These are phyloP conservation scores for Pleurotus tuber-regium DNA, from an alignment of 768 basidiomycete genomes.

Conservation along the genomic window DNA sequence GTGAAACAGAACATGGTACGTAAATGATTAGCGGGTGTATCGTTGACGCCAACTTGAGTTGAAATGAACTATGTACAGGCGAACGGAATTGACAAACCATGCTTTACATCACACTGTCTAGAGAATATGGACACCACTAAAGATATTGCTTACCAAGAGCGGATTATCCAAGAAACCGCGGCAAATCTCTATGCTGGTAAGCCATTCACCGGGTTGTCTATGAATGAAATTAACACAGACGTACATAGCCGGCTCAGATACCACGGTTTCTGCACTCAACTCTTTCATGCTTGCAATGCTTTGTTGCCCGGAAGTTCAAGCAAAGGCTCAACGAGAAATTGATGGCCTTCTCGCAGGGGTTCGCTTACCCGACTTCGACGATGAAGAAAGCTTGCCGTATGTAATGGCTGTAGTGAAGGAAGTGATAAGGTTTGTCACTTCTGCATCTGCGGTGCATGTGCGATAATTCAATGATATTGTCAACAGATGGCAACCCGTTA, in stretches of 20 bases:
- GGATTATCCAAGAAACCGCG: conserved; percentile 33
- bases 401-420: conserved; percentile 22
- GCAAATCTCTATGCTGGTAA: conserved; percentile 34
- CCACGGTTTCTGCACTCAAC: conserved; percentile 18
- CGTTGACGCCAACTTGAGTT: too few species aligned
- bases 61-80: background rate
- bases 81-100: conserved; percentile 3
- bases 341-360: conserved; percentile 20
- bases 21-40: background rate
- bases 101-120: conserved; percentile 1
- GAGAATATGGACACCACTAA: conserved; percentile 1
- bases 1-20: conserved; percentile 26
- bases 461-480: too few species aligned
- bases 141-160: conserved; percentile 6
- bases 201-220: background rate
- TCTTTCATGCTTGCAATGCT: conserved; percentile 24
- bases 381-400: conserved; percentile 18
- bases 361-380: conserved; percentile 21
- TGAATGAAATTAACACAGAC: background rate
- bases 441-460: background rate
- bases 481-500: conserved; percentile 2
- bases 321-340: conserved; percentile 23
- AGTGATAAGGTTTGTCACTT: conserved; percentile 13
- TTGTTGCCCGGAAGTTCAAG: conserved; percentile 20
- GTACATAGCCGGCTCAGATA: conserved; percentile 11